Conservation (phyloP, 1,284 basidiomycete genomes). For the Pascua sp. region DNA sequence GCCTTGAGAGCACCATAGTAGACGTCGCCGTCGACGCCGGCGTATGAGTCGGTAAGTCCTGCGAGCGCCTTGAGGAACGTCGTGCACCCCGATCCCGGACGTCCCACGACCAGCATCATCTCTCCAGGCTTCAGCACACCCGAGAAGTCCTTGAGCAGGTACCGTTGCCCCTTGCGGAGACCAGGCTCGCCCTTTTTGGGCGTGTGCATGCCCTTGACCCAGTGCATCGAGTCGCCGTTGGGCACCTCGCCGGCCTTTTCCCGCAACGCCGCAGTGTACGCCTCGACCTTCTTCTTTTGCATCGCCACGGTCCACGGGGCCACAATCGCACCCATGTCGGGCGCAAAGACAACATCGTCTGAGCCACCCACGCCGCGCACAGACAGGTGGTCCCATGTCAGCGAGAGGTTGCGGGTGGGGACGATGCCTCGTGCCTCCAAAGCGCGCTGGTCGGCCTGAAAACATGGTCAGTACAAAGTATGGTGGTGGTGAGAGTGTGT, state of each 20-base stretch:
- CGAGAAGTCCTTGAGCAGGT: slow-evolving; percentile 33
- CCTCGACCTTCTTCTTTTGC: slow-evolving; percentile 31
- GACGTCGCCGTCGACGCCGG: slow-evolving; percentile 47
- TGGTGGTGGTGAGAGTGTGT: no score
- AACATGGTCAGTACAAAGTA: no score
- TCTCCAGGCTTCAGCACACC: slow-evolving; percentile 40
- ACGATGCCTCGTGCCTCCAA: slow-evolving; percentile 2
- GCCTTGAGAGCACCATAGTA: slow-evolving; percentile 40
- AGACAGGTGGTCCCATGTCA: slow-evolving; percentile 33
- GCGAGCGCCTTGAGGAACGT: slow-evolving; percentile 52
- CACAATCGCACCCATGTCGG: slow-evolving; percentile 32
- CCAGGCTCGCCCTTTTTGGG: slow-evolving; percentile 24
- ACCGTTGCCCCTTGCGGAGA: slow-evolving; percentile 33
- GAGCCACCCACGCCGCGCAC: slow-evolving; percentile 33
- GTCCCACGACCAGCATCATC: slow-evolving; percentile 45
- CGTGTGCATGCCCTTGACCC: slow-evolving; percentile 14
- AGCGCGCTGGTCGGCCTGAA: slow-evolving; percentile 5
- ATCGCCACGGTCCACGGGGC: slow-evolving; percentile 29
- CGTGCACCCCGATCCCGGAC: slow-evolving; percentile 50
- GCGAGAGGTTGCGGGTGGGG: slow-evolving; percentile 18
- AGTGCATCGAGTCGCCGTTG: slow-evolving; percentile 7
- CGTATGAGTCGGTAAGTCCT: slow-evolving; percentile 48
- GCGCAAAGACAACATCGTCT: slow-evolving; percentile 33
- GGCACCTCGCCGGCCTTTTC: not conserved
- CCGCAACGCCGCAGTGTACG: slow-evolving; percentile 16